Percentiles rank a stretch among this genome's conserved stretches.
Conservation (phyloP, 805 yeast species). For the Candida vaughaniae region DNA sequence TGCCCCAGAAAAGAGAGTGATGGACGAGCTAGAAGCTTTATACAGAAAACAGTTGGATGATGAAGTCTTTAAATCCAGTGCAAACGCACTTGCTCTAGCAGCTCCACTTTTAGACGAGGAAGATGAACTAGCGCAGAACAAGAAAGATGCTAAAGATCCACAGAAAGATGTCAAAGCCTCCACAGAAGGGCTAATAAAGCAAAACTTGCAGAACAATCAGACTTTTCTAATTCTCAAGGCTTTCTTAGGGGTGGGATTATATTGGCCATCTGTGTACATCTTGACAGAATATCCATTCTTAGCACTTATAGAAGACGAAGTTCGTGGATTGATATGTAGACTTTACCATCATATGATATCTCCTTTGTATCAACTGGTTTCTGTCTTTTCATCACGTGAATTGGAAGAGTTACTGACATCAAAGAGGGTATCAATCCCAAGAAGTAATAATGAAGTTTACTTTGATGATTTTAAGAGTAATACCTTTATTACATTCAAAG, state of each 20-base stretch:
- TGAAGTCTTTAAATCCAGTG: constrained; percentile 58
- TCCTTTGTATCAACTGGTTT: constrained; percentile 41
- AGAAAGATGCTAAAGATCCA: background rate
- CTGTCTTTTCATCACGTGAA: constrained; percentile 20
- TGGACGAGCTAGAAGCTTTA: constrained; percentile 42
- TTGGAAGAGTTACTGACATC: constrained; percentile 20
- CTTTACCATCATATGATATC: constrained; percentile 48
- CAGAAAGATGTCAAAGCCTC: background rate
- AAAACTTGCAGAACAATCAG: constrained; percentile 7
- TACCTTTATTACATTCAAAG: constrained; percentile 29
- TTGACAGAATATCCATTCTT: constrained; percentile 62
- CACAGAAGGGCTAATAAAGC: background rate
- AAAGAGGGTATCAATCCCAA: constrained; percentile 21
- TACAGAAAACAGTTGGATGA: constrained; percentile 51
- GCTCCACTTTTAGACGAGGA: constrained; percentile 77
- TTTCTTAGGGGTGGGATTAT: constrained; percentile 57
- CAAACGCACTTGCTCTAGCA: constrained; percentile 83
- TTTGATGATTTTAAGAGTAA: constrained; percentile 23
- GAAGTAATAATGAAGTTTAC: constrained; percentile 23
- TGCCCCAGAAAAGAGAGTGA: constrained; percentile 49
- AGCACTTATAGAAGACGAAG: constrained; percentile 50
- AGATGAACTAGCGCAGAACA: constrained; percentile 9
- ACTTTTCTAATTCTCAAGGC: constrained; percentile 46
- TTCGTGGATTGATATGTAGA: constrained; percentile 48
- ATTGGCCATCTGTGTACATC: constrained; percentile 60